Evolutionary conservation across 495 filamentous ascomycete genomes (phyloP).

Genomic region (Trichoderma erinaceum): DNA sequence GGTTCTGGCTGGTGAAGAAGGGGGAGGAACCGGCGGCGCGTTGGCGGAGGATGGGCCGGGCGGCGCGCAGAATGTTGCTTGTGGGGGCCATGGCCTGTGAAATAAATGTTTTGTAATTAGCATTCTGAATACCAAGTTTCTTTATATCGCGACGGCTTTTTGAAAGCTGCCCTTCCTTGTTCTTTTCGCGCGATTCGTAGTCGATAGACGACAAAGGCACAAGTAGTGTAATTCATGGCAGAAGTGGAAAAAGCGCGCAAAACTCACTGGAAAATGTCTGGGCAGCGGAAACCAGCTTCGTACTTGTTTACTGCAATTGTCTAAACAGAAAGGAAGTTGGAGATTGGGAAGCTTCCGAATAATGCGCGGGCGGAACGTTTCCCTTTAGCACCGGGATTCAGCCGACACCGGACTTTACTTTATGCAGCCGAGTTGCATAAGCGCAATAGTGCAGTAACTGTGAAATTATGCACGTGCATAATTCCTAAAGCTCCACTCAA

Average conservation of each 20-base stretch:
- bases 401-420: conserved; percentile 14
- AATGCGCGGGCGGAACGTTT: conserved; percentile 15
- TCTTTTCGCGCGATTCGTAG: no score
- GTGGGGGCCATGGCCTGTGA: not conserved
- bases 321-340: conserved; percentile 7
- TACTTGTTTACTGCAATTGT: no score
- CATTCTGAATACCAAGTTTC: not conserved
- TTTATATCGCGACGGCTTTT: no score
- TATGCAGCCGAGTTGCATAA: conserved; percentile 3
- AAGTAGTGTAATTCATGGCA: no score
- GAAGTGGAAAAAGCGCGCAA: no score
- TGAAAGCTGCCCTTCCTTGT: no score
- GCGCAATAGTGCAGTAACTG: not conserved
- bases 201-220: no score
- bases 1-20: conserved; percentile 34
- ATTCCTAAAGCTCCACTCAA: not conserved
- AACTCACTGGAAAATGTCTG: no score
- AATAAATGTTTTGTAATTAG: conserved; percentile 1
- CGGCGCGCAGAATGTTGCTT: conserved; percentile 42
- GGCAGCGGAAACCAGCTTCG: no score
- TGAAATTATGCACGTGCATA: not conserved
- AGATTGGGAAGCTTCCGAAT: not conserved
- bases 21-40: conserved; percentile 24
- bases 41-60: conserved; percentile 41
- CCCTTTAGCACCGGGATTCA: conserved; percentile 6